phyloP scores from a whole-genome alignment of 805 yeast genomes.

The Yarrowia yakushimensis region DNA sequence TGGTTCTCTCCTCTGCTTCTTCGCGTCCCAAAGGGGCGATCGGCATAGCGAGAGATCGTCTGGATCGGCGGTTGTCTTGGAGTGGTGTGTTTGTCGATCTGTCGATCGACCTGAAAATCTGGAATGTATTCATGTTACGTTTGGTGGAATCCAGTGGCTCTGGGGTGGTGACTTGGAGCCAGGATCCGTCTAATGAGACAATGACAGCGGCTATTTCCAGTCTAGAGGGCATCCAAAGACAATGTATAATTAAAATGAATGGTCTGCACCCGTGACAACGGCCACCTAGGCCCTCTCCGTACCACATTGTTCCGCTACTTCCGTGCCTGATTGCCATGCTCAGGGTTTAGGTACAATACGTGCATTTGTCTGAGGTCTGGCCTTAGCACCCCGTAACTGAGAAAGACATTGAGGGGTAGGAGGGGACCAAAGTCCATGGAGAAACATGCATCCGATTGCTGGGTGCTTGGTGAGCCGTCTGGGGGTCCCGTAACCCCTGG shows the following conservation, averaged over 20 bases:
- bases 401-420: background rate
- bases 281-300: too few species aligned
- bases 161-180: too few species aligned
- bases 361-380: background rate
- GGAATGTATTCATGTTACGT: background rate
- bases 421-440: background rate
- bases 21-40: background rate
- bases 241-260: too few species aligned
- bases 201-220: too few species aligned
- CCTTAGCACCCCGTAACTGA: too few species aligned
- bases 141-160: too few species aligned
- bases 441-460: background rate
- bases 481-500: too few species aligned
- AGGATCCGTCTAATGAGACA: too few species aligned
- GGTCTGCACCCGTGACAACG: too few species aligned
- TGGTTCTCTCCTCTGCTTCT: background rate
- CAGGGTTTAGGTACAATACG: background rate
- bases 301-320: too few species aligned
- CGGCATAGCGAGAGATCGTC: background rate
- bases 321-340: background rate
- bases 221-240: too few species aligned
- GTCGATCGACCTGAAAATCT: conserved; percentile 8
- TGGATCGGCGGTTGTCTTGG: background rate
- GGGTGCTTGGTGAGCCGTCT: background rate
- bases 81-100: background rate